These are phyloP conservation scores for Dissoconium aciculare DNA, from an alignment of 2,329 filamentous ascomycete genomes.

Conservation along the genomic window DNA sequence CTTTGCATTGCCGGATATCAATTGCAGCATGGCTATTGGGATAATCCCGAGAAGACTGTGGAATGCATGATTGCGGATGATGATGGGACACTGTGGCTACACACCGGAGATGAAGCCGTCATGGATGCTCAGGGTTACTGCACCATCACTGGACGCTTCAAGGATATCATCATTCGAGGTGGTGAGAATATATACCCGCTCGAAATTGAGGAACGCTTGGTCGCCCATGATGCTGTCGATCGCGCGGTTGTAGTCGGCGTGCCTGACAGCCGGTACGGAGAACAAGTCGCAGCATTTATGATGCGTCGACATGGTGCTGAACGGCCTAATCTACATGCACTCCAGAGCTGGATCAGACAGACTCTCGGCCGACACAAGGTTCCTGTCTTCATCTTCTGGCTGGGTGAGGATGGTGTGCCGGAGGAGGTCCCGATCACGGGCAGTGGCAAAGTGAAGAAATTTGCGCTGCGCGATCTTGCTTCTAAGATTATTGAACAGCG, in stretches of 20 bases:
- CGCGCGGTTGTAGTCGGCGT: constrained; percentile 20
- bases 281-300: constrained; percentile 23
- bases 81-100: constrained; percentile 41
- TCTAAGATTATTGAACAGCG: constrained; percentile 10
- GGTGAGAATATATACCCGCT: constrained; percentile 48
- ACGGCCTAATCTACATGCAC: constrained; percentile 5
- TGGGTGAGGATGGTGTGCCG: constrained; percentile 38
- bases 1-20: constrained; percentile 67
- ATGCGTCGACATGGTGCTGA: constrained; percentile 9
- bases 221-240: constrained; percentile 16
- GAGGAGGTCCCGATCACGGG: constrained; percentile 28
- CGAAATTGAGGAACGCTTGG: constrained; percentile 20
- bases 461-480: constrained; percentile 24
- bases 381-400: constrained; percentile 60
- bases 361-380: constrained; percentile 29
- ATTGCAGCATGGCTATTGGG: constrained; percentile 47
- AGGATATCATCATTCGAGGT: constrained; percentile 32
- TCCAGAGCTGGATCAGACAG: constrained; percentile 7
- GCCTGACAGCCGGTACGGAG: constrained; percentile 19
- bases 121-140: constrained; percentile 32
- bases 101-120: constrained; percentile 45
- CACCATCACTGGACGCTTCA: constrained; percentile 24
- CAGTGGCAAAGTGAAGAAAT: constrained; percentile 33
- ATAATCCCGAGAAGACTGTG: constrained; percentile 58
- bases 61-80: constrained; percentile 48